Conservation (phyloP, 805 yeast genomes). For the Diddensiella caesifluorescens region DNA sequence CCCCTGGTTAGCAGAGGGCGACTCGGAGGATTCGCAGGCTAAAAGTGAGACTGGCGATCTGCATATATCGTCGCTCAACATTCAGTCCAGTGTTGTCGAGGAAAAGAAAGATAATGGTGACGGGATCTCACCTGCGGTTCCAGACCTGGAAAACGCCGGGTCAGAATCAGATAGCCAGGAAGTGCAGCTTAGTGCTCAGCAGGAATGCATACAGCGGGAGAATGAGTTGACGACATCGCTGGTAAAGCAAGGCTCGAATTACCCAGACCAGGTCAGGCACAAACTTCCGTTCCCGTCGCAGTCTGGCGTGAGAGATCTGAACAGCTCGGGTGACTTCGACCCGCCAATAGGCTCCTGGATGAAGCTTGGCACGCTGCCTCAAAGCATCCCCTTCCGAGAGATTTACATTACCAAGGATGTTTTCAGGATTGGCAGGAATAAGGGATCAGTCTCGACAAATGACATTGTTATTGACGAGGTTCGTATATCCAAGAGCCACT, state of each 20-base stretch:
- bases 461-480: conserved; percentile 63
- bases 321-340: conserved; percentile 1
- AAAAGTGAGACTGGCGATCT: conserved; percentile 1
- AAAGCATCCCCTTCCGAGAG: conserved; percentile 43
- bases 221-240: neutral
- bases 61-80: conserved; percentile 5
- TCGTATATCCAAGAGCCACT: conserved; percentile 80
- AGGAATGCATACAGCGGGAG: conserved; percentile 16
- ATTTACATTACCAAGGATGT: conserved; percentile 62
- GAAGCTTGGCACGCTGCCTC: conserved; percentile 47
- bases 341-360: conserved; percentile 49
- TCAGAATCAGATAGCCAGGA: conserved; percentile 22
- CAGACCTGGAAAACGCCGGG: conserved; percentile 10
- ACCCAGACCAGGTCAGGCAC: neutral
- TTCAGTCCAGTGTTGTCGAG: conserved; percentile 4
- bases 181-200: conserved; percentile 26
- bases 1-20: conserved; percentile 61
- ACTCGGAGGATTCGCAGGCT: conserved; percentile 15
- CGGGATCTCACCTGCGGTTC: neutral
- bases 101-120: neutral
- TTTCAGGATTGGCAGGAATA: conserved; percentile 69
- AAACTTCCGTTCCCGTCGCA: neutral
- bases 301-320: conserved; percentile 5
- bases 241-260: neutral
- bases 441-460: conserved; percentile 20